Base-by-base conservation (phyloP, 2,329 filamentous ascomycete species). In the Ceratocystis harringtonii region DNA sequence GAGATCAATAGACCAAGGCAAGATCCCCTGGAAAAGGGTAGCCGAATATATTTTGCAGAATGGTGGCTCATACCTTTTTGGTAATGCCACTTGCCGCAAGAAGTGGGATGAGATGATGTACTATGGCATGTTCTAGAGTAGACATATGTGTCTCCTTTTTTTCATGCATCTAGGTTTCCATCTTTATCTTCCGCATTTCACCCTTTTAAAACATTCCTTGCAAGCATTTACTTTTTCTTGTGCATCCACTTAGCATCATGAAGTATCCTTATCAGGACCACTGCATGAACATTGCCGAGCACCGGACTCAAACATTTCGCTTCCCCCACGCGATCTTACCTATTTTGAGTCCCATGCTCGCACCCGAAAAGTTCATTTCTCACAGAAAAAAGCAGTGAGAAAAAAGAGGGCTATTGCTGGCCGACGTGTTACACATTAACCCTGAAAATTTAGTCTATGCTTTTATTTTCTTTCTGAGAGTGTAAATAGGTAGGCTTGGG, bases 1-100 rank as follows among this genome's bases (percentile, higher is more conserved):
- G 28, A 68, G 68, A 8, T 72, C 75, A 10, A 68, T 72, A 3
- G 68, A 68, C 2, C 69, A 71, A 2, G 68, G 70, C 67, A 81
- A 77, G 69, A 74, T 81, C 10, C 76, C 80, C 1, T 87, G 84
- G 84, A 83, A 83, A 70, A 72, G 76, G 30, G 80, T 86, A 1
- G 78, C 80, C 0, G 74, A 80, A 22, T 80, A 80, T 69, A 84
- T 86, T 48, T 69, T 70, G 15, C 68, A 74, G 0, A 72, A 79
- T 50, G 82, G 81, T 1, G 82, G 81, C 1, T 79, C 79, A 2
- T 86, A 86, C 71, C 76, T 75, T 60, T 87, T 86, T 70, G 82
- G 82, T 7, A 78, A 80, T 68, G 78, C 80, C 10, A 84, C 83
- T 0, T 84, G 82, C 69, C 79, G 79, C 44, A 83, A 81, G 74